phyloP scores from a whole-genome alignment of 2,329 filamentous ascomycete species.

The Colletotrichum camelliae region DNA sequence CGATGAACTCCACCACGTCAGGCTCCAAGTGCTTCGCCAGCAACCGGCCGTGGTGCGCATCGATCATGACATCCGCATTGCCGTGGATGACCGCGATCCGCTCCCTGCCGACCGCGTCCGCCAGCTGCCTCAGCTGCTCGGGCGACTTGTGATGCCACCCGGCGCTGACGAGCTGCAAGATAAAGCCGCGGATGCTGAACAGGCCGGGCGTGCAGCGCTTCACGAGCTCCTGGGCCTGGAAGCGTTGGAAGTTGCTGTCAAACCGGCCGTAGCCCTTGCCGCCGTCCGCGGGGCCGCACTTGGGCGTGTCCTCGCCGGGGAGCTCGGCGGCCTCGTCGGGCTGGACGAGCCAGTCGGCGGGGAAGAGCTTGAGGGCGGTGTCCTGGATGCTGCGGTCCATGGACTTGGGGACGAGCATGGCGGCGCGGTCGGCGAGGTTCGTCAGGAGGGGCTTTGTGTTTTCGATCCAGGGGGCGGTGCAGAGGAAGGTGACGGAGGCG shows the following conservation, averaged over 20 bases:
- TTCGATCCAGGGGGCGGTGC: constrained; percentile 65
- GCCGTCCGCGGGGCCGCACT: constrained; percentile 35
- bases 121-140: constrained; percentile 69
- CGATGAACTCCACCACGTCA: constrained; percentile 64
- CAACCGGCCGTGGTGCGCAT: constrained; percentile 70
- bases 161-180: constrained; percentile 79
- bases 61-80: constrained; percentile 78
- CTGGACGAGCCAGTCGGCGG: constrained; percentile 62
- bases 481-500: constrained; percentile 62
- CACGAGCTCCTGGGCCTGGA: constrained; percentile 77
- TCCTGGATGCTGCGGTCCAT: constrained; percentile 70
- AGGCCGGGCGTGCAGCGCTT: constrained; percentile 68
- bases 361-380: constrained; percentile 71
- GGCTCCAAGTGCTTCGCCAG: constrained; percentile 71
- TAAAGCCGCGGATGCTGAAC: constrained; percentile 72
- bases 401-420: constrained; percentile 71
- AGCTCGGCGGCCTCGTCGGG: constrained; percentile 62
- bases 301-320: constrained; percentile 49
- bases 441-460: constrained; percentile 68
- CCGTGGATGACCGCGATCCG: constrained; percentile 83
- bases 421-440: constrained; percentile 63
- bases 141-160: constrained; percentile 80
- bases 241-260: constrained; percentile 80
- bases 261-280: constrained; percentile 58
- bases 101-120: constrained; percentile 71